A percentile compares a stretch with the other conserved stretches of the same genome.
phyloP scores from a whole-genome alignment of 352 stramenopile genomes.

The Phytophthora pistaciae region DNA sequence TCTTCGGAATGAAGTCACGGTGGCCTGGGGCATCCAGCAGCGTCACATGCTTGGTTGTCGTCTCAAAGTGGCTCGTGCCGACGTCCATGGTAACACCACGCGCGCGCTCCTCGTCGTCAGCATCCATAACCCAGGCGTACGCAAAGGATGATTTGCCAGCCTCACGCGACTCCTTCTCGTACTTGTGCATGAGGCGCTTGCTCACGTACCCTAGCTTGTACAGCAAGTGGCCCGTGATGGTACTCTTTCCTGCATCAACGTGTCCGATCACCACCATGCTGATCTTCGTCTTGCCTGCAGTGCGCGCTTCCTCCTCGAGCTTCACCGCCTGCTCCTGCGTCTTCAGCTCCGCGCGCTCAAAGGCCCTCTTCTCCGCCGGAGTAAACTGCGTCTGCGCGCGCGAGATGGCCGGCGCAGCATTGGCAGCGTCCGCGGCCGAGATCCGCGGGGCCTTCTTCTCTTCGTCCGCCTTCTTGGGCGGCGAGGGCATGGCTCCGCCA shows the following conservation, averaged over 20 bases:
- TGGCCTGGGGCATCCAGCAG: slow-evolving; percentile 98
- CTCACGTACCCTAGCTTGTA: slow-evolving; percentile 92
- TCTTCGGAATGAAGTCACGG: slow-evolving; percentile 97
- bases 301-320: slow-evolving; percentile 54
- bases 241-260: slow-evolving; percentile 98
- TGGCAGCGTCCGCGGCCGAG: slow-evolving; percentile 36
- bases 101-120: slow-evolving; percentile 87
- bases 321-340: slow-evolving; percentile 66
- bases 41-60: slow-evolving; percentile 91
- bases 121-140: slow-evolving; percentile 96
- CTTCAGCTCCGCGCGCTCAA: slow-evolving; percentile 75
- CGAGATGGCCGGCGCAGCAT: slow-evolving; percentile 29
- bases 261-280: slow-evolving; percentile 98
- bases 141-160: slow-evolving; percentile 96
- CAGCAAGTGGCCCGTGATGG: slow-evolving; percentile 96
- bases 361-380: slow-evolving; percentile 65
- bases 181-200: slow-evolving; percentile 92
- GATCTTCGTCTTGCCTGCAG: slow-evolving; percentile 80
- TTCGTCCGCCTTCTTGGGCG: slow-evolving; percentile 5
- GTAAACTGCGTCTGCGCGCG: slow-evolving; percentile 61
- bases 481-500: slow-evolving; percentile 27
- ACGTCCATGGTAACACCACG: slow-evolving; percentile 99
- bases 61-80: slow-evolving; percentile 94
- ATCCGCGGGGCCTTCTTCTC: slow-evolving; percentile 34
- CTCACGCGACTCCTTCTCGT: slow-evolving; percentile 91